A percentile compares a stretch with the other conserved stretches of the same genome.
Evolutionary conservation across 257 asterid species (phyloP).

Genomic region (Ophiorrhiza pumila): DNA sequence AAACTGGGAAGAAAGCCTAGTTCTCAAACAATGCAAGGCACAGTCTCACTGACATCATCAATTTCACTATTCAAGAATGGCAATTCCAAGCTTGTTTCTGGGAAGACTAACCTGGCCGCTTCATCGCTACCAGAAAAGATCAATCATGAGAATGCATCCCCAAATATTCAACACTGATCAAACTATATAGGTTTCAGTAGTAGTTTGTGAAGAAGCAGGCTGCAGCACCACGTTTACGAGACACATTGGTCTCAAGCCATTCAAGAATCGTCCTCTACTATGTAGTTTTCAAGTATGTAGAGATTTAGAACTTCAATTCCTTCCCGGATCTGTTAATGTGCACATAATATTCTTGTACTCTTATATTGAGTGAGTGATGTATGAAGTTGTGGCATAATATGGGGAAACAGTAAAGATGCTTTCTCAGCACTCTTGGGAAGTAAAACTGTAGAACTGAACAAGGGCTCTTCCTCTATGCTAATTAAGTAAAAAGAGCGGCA

Average conservation of each 20-base stretch:
- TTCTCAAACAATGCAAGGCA: slow-evolving; percentile 38
- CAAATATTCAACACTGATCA: slow-evolving; percentile 49
- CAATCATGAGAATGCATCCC: slow-evolving; percentile 52
- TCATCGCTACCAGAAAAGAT: slow-evolving; percentile 30
- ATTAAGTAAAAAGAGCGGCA: too few species aligned
- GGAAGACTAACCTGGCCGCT: slow-evolving; percentile 26
- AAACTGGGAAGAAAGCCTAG: slow-evolving; percentile 37
- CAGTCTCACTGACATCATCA: slow-evolving; percentile 50
- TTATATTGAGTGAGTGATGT: background rate
- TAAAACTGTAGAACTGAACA: too few species aligned
- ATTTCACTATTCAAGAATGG: slow-evolving; percentile 33
- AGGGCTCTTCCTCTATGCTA: too few species aligned
- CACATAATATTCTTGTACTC: slow-evolving; percentile 1
- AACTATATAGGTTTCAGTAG: background rate
- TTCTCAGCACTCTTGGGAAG: too few species aligned
- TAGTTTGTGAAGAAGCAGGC: background rate
- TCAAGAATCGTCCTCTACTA: background rate
- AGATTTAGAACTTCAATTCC: background rate
- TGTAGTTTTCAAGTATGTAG: slow-evolving; percentile 3
- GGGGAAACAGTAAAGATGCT: too few species aligned
- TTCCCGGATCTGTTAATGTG: background rate
- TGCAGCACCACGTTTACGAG: background rate
- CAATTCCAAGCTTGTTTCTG: slow-evolving; percentile 34
- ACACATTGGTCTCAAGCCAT: background rate
- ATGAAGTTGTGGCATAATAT: background rate